Evolutionary conservation across 495 filamentous ascomycete species (phyloP).

Genomic region (Penicillium robsamsonii): DNA sequence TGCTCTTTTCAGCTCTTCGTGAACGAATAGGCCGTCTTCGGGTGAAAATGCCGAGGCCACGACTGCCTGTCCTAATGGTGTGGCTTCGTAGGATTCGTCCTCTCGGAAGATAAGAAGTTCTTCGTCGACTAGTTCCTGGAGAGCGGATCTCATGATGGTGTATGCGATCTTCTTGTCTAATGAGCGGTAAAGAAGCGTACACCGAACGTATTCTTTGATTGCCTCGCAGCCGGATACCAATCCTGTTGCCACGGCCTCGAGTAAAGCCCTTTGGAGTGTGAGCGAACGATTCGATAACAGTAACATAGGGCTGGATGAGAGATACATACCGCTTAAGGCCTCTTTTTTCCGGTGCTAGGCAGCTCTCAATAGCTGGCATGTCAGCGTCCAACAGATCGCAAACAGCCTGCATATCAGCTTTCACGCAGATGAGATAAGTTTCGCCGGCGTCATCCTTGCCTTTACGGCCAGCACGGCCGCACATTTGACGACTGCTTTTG

Average conservation of each 20-base stretch:
- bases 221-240: constrained; percentile 67
- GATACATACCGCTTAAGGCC: constrained; percentile 60
- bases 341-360: constrained; percentile 64
- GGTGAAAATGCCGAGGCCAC: constrained; percentile 72
- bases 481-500: constrained; percentile 68
- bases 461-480: constrained; percentile 78
- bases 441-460: constrained; percentile 80
- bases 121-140: constrained; percentile 50
- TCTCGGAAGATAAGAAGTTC: constrained; percentile 34
- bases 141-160: constrained; percentile 52
- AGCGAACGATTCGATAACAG: constrained; percentile 1
- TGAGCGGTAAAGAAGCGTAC: constrained; percentile 63
- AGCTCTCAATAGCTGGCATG: constrained; percentile 68
- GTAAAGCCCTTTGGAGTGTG: constrained; percentile 53
- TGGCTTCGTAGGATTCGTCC: constrained; percentile 58
- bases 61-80: constrained; percentile 66
- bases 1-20: constrained; percentile 66
- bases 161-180: constrained; percentile 55
- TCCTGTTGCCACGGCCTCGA: constrained; percentile 71
- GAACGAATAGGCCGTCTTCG: constrained; percentile 73
- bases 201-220: constrained; percentile 68
- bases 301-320: background rate
- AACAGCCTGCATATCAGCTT: constrained; percentile 66
- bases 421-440: constrained; percentile 74
- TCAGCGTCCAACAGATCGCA: constrained; percentile 71